These are phyloP conservation scores for Parafenestella ontariensis DNA, from an alignment of 2,329 filamentous ascomycete genomes.

Conservation along the genomic window DNA sequence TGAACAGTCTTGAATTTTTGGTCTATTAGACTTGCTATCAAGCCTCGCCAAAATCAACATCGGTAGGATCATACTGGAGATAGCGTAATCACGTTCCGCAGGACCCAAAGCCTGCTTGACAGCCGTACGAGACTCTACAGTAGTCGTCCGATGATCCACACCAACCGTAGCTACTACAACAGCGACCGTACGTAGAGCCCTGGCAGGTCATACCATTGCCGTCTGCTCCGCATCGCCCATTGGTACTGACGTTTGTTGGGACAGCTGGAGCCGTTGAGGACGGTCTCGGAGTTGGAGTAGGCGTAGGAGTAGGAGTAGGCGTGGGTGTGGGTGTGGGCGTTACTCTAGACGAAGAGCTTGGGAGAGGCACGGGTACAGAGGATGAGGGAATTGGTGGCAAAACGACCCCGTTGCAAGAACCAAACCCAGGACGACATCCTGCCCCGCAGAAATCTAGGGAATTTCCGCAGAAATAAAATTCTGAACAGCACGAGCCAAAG, in stretches of 20 bases:
- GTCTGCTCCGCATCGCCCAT: conserved; percentile 35
- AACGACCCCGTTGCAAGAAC: conserved; percentile 26
- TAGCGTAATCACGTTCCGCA: too few species aligned
- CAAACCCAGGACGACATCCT: conserved; percentile 36
- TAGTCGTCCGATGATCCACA: conserved; percentile 31
- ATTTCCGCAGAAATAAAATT: conserved; percentile 37
- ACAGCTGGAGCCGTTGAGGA: conserved; percentile 17
- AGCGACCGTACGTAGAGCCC: conserved; percentile 32
- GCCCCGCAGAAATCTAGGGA: conserved; percentile 32
- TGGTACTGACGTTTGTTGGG: conserved; percentile 34
- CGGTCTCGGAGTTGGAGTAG: conserved; percentile 13
- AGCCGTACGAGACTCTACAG: too few species aligned
- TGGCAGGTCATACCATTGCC: conserved; percentile 29
- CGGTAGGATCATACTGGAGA: too few species aligned
- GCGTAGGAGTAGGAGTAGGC: conserved; percentile 18
- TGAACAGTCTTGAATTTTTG: too few species aligned
- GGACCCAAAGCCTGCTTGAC: too few species aligned
- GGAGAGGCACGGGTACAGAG: conserved; percentile 6
- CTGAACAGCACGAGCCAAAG: conserved; percentile 36
- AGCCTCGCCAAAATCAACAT: too few species aligned
- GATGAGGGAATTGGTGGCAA: conserved; percentile 20
- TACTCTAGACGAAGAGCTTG: conserved; percentile 14
- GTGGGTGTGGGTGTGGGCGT: conserved; percentile 19
- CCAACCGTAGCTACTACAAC: conserved; percentile 37
- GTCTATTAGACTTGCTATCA: too few species aligned